Base-by-base conservation (phyloP, 495 filamentous ascomycete species). In the Cladorrhinum samala region DNA sequence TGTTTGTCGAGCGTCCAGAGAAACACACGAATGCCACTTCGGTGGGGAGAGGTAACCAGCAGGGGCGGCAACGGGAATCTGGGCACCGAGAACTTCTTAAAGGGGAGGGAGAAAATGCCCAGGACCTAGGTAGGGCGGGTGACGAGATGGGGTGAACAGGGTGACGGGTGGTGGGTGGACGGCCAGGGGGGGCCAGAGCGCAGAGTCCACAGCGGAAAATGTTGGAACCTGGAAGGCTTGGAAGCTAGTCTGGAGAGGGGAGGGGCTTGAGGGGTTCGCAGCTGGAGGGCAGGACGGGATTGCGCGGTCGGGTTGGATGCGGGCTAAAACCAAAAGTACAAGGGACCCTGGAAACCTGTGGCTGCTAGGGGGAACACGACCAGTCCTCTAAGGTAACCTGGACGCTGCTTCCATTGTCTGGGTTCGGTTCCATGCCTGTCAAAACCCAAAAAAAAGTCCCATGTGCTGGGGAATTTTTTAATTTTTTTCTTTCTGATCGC, bases 151-250 rank as follows among this genome's bases (percentile, higher is more conserved):
- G 55, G 57, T 52, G 61, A 60, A 37, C 36, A 50, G 49, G 55
- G 59, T 19, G 40, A 49, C 42, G 43, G 18, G 21, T 20, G 20
- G 27, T 53, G 24, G 30, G 18, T 36, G 36, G 42, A 17, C 16
- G 27, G 36, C 16, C 16, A 23, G 47, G 17, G 13, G 9, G 42
- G 45, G 23, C 24, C 23, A 27, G 17, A n/a, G 45, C 23, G 45
- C 23, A 47, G 45, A 47, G 24, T 17, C 13, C 7, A 24, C 27
- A 27, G 56, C 55, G 58, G 60, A 59, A 65, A 61, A 59, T 66
- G 61, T 54, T 66, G 63, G 63, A 61, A 59, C n/a, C n/a, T n/a
- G n/a, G n/a, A n/a, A n/a, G 53, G 49, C 46, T 55, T 18, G 48
- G 39, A 42, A n/a, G n/a, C n/a, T n/a, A n/a, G n/a, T n/a, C n/a